phyloP scores from a whole-genome alignment of 1,284 basidiomycete species.

The Moesziomyces sp. region DNA sequence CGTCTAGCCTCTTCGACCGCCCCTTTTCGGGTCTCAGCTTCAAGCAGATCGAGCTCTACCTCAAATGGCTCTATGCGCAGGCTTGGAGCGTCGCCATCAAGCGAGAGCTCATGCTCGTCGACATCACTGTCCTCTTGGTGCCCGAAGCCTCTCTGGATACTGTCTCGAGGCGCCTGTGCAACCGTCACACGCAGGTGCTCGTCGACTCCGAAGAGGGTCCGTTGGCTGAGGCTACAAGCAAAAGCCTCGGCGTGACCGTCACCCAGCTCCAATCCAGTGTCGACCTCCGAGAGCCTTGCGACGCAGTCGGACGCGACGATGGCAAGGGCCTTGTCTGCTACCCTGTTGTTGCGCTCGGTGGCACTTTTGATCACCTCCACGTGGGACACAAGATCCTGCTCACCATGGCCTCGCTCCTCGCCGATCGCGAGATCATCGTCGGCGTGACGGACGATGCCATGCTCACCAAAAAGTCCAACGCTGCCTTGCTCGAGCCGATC shows the following conservation, averaged over 20 bases:
- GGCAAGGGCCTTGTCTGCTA: slow-evolving; percentile 28
- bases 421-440: slow-evolving; percentile 82
- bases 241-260: slow-evolving; percentile 4
- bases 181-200: slow-evolving; percentile 6
- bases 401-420: slow-evolving; percentile 86
- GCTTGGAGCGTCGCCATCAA: slow-evolving; percentile 58
- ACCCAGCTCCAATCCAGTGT: slow-evolving; percentile 9
- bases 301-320: slow-evolving; percentile 27
- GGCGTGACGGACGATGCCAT: slow-evolving; percentile 83
- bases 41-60: slow-evolving; percentile 53
- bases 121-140: slow-evolving; percentile 57
- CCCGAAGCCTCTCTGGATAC: slow-evolving; percentile 16
- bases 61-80: slow-evolving; percentile 59
- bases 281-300: slow-evolving; percentile 2
- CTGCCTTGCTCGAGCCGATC: slow-evolving; percentile 78
- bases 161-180: slow-evolving; percentile 5
- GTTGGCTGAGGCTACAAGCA: slow-evolving; percentile 5
- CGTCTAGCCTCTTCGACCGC: slow-evolving; percentile 31
- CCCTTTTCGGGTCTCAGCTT: slow-evolving; percentile 31
- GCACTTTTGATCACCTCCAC: slow-evolving; percentile 97
- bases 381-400: slow-evolving; percentile 97
- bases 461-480: slow-evolving; percentile 79
- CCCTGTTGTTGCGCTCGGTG: slow-evolving; percentile 72
- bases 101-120: slow-evolving; percentile 39
- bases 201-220: slow-evolving; percentile 11